Evolutionary conservation across 306 rosid genomes (phyloP).

Genomic region (Canavalia gladiata): DNA sequence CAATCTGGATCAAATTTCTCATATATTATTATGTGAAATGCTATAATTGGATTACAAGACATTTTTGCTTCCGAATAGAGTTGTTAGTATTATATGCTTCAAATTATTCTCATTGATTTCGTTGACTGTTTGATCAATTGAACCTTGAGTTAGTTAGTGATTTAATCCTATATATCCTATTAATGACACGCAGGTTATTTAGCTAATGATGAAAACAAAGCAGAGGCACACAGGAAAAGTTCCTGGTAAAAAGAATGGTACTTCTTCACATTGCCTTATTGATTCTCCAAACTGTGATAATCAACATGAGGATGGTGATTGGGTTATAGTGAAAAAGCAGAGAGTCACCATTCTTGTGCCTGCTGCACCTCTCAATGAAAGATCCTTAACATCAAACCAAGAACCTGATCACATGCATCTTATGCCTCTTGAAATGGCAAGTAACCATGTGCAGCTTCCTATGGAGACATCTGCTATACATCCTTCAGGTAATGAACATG

Average conservation of each 20-base stretch:
- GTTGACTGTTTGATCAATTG: slow-evolving; percentile 31
- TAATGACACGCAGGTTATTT: slow-evolving; percentile 50
- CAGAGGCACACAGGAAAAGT: slow-evolving; percentile 54
- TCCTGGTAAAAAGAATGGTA: slow-evolving; percentile 47
- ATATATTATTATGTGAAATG: not conserved
- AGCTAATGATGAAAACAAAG: slow-evolving; percentile 74
- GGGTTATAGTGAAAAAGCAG: slow-evolving; percentile 92
- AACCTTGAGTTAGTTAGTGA: slow-evolving; percentile 35
- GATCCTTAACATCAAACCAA: slow-evolving; percentile 46
- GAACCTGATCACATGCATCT: slow-evolving; percentile 61
- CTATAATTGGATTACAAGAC: slow-evolving; percentile 24
- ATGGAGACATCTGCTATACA: slow-evolving; percentile 42
- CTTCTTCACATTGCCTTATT: slow-evolving; percentile 48
- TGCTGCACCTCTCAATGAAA: slow-evolving; percentile 54
- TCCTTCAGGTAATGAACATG: slow-evolving; percentile 55
- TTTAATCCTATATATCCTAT: slow-evolving; percentile 40
- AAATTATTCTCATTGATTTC: not conserved
- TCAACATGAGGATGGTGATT: slow-evolving; percentile 59
- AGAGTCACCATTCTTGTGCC: slow-evolving; percentile 80
- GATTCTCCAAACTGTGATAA: slow-evolving; percentile 54
- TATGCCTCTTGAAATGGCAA: slow-evolving; percentile 49
- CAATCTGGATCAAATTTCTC: slow-evolving; percentile 36
- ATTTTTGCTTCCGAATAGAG: not conserved
- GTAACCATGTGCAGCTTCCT: slow-evolving; percentile 48
- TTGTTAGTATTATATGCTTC: slow-evolving; percentile 29